Conservation (phyloP, 2,329 filamentous ascomycete genomes). For the Ceratocystis lukuohia region DNA sequence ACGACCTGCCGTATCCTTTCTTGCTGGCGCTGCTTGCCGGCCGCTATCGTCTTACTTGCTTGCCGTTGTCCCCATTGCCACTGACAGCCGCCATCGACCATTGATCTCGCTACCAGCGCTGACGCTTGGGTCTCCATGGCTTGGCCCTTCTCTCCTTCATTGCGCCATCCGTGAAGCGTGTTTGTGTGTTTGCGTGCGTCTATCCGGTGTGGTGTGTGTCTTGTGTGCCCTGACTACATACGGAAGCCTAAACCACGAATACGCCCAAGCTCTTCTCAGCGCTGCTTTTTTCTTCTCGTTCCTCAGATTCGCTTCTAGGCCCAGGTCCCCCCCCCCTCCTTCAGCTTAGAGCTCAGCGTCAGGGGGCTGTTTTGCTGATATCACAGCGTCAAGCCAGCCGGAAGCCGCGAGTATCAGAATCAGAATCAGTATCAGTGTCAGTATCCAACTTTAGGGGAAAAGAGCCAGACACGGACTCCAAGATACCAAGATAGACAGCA, state of each 20-base stretch:
- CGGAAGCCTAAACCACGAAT: not conserved
- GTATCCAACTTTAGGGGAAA: not conserved
- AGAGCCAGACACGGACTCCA: not conserved
- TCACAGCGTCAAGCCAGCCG: not conserved
- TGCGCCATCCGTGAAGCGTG: not conserved
- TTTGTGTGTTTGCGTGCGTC: not conserved
- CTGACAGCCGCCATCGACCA: too few relatives aligned
- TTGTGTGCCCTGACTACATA: not conserved
- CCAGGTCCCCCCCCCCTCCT: not conserved
- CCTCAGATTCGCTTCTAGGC: not conserved
- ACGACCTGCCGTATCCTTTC: too few relatives aligned
- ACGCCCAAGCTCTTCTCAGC: slow-evolving; percentile 3
- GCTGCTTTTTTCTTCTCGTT: not conserved
- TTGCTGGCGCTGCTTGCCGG: too few relatives aligned
- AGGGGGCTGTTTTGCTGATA: not conserved
- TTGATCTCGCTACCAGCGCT: not conserved
- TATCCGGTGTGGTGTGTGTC: not conserved
- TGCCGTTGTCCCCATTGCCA: too few relatives aligned
- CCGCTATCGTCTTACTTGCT: too few relatives aligned
- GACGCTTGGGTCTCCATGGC: not conserved
- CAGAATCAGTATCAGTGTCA: not conserved
- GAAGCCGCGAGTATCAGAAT: not conserved
- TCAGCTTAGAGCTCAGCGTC: not conserved
- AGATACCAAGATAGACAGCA: too few relatives aligned
- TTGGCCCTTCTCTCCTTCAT: not conserved